Percentiles rank a stretch among this genome's conserved stretches.
These are phyloP conservation scores for Fusarium ambrosium DNA, from an alignment of 2,329 filamentous ascomycete genomes.

Conservation along the genomic window DNA sequence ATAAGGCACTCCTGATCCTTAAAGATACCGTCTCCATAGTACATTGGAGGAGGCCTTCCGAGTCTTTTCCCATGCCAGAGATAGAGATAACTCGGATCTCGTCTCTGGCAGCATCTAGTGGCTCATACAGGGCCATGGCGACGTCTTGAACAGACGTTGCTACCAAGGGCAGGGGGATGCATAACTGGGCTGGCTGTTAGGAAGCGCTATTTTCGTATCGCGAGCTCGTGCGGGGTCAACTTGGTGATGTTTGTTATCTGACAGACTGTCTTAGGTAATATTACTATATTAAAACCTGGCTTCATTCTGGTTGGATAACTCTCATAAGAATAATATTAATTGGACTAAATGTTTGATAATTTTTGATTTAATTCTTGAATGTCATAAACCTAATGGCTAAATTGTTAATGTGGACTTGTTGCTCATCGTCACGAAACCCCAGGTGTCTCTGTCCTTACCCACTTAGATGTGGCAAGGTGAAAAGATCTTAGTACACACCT, in stretches of 20 bases:
- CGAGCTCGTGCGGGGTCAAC: not conserved
- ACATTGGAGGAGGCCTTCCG: not conserved
- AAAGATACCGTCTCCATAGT: not conserved
- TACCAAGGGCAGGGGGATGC: not conserved
- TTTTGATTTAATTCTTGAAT: no score
- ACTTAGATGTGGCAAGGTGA: not conserved
- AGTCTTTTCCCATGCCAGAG: not conserved
- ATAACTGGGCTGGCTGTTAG: not conserved
- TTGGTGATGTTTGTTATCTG: not conserved
- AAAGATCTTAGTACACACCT: not conserved
- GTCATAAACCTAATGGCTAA: no score
- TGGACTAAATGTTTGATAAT: not conserved
- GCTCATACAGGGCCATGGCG: not conserved
- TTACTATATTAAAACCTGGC: not conserved
- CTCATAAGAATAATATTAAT: not conserved
- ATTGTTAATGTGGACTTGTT: not conserved
- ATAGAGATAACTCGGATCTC: not conserved
- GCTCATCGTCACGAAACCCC: not conserved
- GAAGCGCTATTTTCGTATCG: not conserved
- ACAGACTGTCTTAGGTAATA: not conserved
- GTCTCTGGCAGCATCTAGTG: not conserved
- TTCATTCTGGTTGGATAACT: not conserved
- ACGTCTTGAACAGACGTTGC: not conserved
- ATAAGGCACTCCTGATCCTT: not conserved
- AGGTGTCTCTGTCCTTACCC: not conserved